Evolutionary conservation across 495 filamentous ascomycete species (phyloP).

Genomic region (Massariosphaeria phaeospora): DNA sequence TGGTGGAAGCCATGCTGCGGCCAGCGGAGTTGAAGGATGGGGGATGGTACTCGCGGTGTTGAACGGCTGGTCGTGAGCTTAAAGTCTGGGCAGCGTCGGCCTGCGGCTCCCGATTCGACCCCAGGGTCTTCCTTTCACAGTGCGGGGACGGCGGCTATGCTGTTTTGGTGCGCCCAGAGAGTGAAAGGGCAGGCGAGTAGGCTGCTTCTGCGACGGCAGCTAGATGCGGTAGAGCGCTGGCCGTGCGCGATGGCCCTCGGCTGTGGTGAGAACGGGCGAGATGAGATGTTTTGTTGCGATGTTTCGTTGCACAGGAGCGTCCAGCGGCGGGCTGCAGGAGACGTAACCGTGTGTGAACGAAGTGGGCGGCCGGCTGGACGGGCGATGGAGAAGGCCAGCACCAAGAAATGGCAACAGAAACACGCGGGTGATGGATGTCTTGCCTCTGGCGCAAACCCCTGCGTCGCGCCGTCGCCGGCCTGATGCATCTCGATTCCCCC

Average conservation of each 20-base stretch:
- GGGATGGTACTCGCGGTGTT: background rate
- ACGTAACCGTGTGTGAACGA: too few relatives aligned
- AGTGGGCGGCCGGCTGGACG: too few relatives aligned
- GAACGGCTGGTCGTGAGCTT: background rate
- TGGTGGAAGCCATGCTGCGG: slow-evolving; percentile 7
- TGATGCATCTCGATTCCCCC: too few relatives aligned
- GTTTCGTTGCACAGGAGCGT: too few relatives aligned
- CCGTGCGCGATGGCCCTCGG: background rate
- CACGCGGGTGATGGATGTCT: too few relatives aligned
- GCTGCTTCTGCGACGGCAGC: background rate
- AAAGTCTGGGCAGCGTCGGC: background rate
- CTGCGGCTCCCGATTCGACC: background rate
- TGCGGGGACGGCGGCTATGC: slow-evolving; percentile 18
- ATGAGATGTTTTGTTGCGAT: too few relatives aligned
- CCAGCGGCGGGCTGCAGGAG: too few relatives aligned
- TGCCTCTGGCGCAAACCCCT: too few relatives aligned
- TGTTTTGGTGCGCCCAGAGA: background rate
- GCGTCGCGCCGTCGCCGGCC: too few relatives aligned
- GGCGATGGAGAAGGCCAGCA: too few relatives aligned
- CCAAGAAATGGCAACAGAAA: too few relatives aligned
- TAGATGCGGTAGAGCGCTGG: background rate
- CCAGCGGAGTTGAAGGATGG: background rate
- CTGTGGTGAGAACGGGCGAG: background rate
- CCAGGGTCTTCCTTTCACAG: slow-evolving; percentile 6
- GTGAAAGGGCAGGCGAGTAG: background rate